These are phyloP conservation scores for Przewalskia tangutica DNA, from an alignment of 257 asterid genomes.

Conservation along the genomic window DNA sequence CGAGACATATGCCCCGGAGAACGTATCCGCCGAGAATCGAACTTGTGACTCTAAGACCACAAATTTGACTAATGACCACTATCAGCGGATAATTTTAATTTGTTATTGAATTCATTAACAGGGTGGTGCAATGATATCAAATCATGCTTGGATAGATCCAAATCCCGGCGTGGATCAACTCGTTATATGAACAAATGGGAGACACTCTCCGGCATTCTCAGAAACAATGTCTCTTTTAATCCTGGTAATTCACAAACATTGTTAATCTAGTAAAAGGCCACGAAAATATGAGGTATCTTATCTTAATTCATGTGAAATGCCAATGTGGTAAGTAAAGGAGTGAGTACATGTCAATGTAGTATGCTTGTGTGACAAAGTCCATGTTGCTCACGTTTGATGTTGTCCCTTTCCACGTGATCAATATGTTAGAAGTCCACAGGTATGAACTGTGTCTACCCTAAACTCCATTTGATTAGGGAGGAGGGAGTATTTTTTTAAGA, in stretches of 20 bases:
- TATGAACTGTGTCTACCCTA: neutral
- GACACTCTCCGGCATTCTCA: conserved; percentile 62
- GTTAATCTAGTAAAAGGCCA: too few relatives aligned
- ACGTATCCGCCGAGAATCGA: too few relatives aligned
- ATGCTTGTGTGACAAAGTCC: conserved; percentile 1
- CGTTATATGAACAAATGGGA: conserved; percentile 52
- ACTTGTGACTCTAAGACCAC: too few relatives aligned
- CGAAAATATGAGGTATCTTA: too few relatives aligned
- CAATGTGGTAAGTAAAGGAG: conserved; percentile 3
- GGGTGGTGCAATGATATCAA: conserved; percentile 91
- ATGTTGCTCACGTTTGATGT: conserved; percentile 11
- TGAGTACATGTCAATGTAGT: neutral
- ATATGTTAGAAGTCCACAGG: neutral
- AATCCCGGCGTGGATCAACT: conserved; percentile 73
- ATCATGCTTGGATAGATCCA: conserved; percentile 69
- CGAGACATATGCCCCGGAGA: too few relatives aligned
- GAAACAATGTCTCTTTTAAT: conserved; percentile 63
- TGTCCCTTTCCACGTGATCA: conserved; percentile 25
- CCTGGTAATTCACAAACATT: conserved; percentile 38
- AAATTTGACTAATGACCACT: too few relatives aligned
- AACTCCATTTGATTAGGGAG: neutral
- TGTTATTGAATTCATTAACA: conserved; percentile 2
- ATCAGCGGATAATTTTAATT: neutral
- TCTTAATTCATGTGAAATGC: neutral
- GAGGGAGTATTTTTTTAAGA: neutral